These are phyloP conservation scores for Verticillium dahliae DNA, from an alignment of 2,329 filamentous ascomycete species.

Conservation along the genomic window DNA sequence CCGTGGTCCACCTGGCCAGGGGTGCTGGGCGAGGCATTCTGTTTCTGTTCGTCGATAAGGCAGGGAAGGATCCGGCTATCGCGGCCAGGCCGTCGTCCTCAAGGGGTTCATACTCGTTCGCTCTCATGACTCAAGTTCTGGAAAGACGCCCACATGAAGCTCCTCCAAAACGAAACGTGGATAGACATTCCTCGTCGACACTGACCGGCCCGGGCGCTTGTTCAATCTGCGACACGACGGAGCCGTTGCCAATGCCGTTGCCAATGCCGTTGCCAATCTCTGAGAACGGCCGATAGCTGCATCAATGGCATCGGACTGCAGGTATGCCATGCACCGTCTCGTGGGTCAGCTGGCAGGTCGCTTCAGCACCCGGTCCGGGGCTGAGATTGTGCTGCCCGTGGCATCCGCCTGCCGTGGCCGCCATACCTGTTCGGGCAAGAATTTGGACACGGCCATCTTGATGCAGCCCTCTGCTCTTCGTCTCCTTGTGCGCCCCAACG, in stretches of 20 bases:
- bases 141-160: no score
- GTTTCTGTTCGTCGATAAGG: not conserved
- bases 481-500: no score
- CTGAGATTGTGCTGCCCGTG: not conserved
- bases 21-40: no score
- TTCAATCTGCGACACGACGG: not conserved
- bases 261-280: not conserved
- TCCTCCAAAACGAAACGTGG: not conserved
- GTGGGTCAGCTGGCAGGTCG: not conserved
- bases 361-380: not conserved
- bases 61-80: not conserved
- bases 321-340: not conserved
- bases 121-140: not conserved
- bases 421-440: constrained; percentile 1
- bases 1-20: no score
- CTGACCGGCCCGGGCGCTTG: not conserved
- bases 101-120: not conserved
- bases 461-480: not conserved
- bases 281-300: not conserved
- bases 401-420: not conserved
- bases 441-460: not conserved
- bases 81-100: not conserved
- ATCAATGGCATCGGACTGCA: not conserved
- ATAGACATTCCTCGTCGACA: not conserved
- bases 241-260: not conserved